Conservation (phyloP, 257 asterid species). For the Gynochthodes officinalis region DNA sequence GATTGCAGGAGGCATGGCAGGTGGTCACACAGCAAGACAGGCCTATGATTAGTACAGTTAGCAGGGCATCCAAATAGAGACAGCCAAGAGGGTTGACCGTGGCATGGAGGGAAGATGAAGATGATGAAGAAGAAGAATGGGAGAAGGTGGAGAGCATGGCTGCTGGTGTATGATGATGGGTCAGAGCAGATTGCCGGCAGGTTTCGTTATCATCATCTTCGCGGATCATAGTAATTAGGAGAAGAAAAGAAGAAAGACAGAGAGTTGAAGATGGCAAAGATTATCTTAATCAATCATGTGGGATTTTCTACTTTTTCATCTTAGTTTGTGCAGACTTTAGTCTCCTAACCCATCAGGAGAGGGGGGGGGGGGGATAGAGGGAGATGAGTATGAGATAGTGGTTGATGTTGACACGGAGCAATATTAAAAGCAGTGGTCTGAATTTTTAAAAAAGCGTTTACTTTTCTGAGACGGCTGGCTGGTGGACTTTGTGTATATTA, state of each 20-base stretch:
- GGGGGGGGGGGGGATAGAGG: slow-evolving; percentile 11
- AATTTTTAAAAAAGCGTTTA: slow-evolving; percentile 72
- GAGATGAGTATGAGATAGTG: slow-evolving; percentile 40
- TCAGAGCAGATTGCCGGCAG: slow-evolving; percentile 29
- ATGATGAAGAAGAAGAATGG: slow-evolving; percentile 14
- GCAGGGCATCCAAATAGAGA: slow-evolving; percentile 25
- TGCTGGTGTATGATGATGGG: slow-evolving; percentile 24
- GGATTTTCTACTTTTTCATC: slow-evolving; percentile 34
- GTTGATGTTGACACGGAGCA: slow-evolving; percentile 83
- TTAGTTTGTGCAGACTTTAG: slow-evolving; percentile 50
- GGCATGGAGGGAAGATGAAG: slow-evolving; percentile 17
- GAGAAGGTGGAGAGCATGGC: slow-evolving; percentile 48
- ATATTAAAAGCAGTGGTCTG: slow-evolving; percentile 57
- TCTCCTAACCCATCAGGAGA: slow-evolving; percentile 25
- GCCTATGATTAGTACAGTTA: slow-evolving; percentile 13
- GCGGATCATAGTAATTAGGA: slow-evolving; percentile 31
- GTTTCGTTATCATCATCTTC: slow-evolving; percentile 26
- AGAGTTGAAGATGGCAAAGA: slow-evolving; percentile 37
- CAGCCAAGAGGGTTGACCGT: slow-evolving; percentile 18
- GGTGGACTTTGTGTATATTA: slow-evolving; percentile 54
- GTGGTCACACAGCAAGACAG: slow-evolving; percentile 28
- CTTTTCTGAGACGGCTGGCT: slow-evolving; percentile 73
- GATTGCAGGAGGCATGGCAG: slow-evolving; percentile 52
- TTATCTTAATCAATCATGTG: slow-evolving; percentile 49
- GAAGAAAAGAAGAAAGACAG: slow-evolving; percentile 22